phyloP scores from a whole-genome alignment of 371 early-diverging fungal species.

The Mortierella sp. region DNA sequence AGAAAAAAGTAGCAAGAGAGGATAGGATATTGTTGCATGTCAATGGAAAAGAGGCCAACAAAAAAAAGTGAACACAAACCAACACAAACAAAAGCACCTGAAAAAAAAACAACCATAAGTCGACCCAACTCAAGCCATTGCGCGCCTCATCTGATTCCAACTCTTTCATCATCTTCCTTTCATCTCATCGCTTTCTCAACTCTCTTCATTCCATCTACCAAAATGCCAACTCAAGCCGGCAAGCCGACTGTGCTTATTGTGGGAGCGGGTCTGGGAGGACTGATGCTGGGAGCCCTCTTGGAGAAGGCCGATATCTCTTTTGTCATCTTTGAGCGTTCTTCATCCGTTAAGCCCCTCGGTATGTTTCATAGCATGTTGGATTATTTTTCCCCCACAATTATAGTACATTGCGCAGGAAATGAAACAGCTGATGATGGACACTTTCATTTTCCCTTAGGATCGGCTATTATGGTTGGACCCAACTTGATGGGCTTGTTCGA shows the following conservation, averaged over 20 bases:
- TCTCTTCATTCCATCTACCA: not conserved
- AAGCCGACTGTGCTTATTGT: not conserved
- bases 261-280: conserved; percentile 8
- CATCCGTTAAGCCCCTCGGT: conserved; percentile 1
- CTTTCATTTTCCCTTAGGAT: not conserved
- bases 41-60: no score
- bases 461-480: conserved; percentile 2
- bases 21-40: no score
- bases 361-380: not conserved
- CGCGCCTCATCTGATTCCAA: not conserved
- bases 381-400: not conserved
- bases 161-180: not conserved
- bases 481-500: not conserved
- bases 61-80: no score
- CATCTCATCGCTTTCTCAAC: not conserved
- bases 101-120: no score
- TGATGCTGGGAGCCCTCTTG: conserved; percentile 2
- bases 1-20: no score
- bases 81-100: no score
- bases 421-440: not conserved
- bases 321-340: conserved; percentile 6
- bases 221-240: not conserved
- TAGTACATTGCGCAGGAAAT: not conserved
- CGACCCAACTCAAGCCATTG: not conserved
- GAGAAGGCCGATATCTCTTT: not conserved